Evolutionary conservation across 2,329 filamentous ascomycete species (phyloP).

Genomic region (Esteya vermicola): DNA sequence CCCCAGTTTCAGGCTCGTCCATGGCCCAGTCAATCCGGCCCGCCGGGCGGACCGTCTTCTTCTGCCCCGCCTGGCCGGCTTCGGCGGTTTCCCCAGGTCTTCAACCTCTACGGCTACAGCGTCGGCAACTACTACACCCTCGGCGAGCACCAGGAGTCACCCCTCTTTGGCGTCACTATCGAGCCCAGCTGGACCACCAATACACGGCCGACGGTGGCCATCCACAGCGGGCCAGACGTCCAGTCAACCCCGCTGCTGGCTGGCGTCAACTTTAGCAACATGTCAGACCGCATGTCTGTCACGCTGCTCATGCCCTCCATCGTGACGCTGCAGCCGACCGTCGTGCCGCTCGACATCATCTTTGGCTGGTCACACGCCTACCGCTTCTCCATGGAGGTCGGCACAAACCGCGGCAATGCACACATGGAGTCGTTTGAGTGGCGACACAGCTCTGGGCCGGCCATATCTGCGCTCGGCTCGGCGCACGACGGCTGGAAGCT

Average conservation of each 20-base stretch:
- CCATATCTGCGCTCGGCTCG: conserved; percentile 18
- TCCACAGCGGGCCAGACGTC: conserved; percentile 20
- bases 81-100: conserved; percentile 18
- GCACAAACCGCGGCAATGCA: conserved; percentile 7
- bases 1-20: too few relatives aligned
- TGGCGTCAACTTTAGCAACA: conserved; percentile 9
- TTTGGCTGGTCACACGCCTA: conserved; percentile 12
- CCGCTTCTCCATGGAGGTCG: conserved; percentile 21
- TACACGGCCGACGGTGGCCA: conserved; percentile 15
- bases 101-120: conserved; percentile 18
- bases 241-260: conserved; percentile 16
- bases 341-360: conserved; percentile 4
- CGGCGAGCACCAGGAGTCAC: conserved; percentile 17
- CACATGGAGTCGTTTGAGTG: conserved; percentile 26
- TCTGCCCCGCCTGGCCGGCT: too few relatives aligned
- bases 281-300: conserved; percentile 12
- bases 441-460: conserved; percentile 22
- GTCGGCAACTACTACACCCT: conserved; percentile 12
- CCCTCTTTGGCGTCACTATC: conserved; percentile 18
- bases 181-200: conserved; percentile 13
- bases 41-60: too few relatives aligned
- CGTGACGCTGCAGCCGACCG: conserved; percentile 9
- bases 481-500: conserved; percentile 26
- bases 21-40: too few relatives aligned
- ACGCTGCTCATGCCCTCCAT: conserved; percentile 16